phyloP scores from a whole-genome alignment of 1,284 basidiomycete species.

The Microbotryum saponariae region DNA sequence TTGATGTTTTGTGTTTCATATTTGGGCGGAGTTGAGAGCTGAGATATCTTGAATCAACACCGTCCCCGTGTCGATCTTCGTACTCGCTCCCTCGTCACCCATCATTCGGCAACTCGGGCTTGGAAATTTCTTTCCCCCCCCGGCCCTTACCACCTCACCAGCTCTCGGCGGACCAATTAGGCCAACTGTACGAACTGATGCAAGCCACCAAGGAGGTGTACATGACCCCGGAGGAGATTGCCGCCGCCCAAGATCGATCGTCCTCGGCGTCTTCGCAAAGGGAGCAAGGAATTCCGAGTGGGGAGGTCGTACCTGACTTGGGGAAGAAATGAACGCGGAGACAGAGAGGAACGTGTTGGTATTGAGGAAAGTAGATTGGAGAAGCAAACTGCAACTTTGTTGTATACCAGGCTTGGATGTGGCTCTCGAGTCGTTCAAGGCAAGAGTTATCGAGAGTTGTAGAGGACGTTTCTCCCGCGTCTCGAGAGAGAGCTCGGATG shows the following conservation, averaged over 20 bases:
- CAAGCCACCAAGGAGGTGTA: slow-evolving; percentile 62
- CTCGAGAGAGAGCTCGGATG: no score
- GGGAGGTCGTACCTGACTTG: slow-evolving; percentile 15
- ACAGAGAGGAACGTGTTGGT: background rate
- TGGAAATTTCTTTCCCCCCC: background rate
- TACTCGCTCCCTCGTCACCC: no score
- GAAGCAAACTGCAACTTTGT: no score
- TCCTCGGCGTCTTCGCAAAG: slow-evolving; percentile 1
- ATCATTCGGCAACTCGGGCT: no score
- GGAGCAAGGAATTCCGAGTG: slow-evolving; percentile 15
- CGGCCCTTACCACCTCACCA: slow-evolving; percentile 37
- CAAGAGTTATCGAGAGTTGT: no score
- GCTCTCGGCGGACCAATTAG: slow-evolving; percentile 86
- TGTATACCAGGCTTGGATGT: no score
- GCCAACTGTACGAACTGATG: slow-evolving; percentile 87
- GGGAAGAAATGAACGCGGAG: background rate
- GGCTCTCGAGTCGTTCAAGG: no score
- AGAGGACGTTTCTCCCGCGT: no score
- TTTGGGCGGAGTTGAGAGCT: no score
- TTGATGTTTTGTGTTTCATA: no score
- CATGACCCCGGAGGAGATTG: slow-evolving; percentile 11
- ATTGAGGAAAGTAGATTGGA: background rate
- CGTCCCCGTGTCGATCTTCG: no score
- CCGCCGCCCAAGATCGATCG: background rate
- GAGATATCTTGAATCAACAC: no score